Percentiles rank a stretch among this genome's conserved stretches.
Evolutionary conservation across 441 rosid species (phyloP).

Genomic region (Jatropha multifida): DNA sequence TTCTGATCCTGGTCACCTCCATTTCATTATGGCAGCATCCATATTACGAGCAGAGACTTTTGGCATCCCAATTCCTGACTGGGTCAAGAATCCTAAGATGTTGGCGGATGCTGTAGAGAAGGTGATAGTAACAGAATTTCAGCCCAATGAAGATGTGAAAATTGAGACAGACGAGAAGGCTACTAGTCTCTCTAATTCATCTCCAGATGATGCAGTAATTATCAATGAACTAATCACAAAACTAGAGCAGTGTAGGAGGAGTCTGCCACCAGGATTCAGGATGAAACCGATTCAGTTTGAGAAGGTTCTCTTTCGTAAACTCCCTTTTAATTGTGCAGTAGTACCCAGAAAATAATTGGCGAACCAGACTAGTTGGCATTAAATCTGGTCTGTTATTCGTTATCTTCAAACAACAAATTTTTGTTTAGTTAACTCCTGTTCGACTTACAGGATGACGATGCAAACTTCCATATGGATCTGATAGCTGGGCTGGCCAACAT

Average conservation of each 20-base stretch:
- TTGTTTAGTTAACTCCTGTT: too few species aligned
- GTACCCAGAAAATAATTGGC: neutral
- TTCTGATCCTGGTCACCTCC: conserved; percentile 65
- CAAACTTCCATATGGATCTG: conserved; percentile 94
- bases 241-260: conserved; percentile 61
- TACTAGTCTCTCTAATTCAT: conserved; percentile 56
- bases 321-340: neutral
- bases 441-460: conserved; percentile 74
- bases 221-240: conserved; percentile 60
- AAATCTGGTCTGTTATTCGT: neutral
- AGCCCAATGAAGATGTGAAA: conserved; percentile 73
- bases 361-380: neutral
- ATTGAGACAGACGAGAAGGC: conserved; percentile 85
- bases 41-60: conserved; percentile 81
- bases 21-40: conserved; percentile 70
- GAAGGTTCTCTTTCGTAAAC: conserved; percentile 48
- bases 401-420: neutral
- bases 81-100: conserved; percentile 60
- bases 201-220: conserved; percentile 67
- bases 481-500: conserved; percentile 94
- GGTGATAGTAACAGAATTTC: conserved; percentile 82
- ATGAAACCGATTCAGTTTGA: conserved; percentile 94
- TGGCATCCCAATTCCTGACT: conserved; percentile 77
- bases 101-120: conserved; percentile 73
- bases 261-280: conserved; percentile 54